Evolutionary conservation across 805 yeast genomes (phyloP), one percentile per base, ranked within the genome.

Genomic region (Tetrapisispora iriomotensis): DNA sequence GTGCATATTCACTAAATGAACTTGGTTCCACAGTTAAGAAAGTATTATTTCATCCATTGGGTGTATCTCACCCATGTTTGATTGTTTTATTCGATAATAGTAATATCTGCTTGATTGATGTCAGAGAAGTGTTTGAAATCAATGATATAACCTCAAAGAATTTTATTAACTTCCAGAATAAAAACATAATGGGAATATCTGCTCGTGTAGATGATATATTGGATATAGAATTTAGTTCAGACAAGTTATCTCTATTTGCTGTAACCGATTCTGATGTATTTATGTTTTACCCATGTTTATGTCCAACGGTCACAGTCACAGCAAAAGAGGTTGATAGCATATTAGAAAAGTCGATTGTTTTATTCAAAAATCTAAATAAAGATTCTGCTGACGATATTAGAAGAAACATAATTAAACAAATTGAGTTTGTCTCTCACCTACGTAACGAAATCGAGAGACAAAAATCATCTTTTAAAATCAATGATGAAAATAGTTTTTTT

Each of bases 201-300:
- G 41, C 42, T 19, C 41, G 43, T 15, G 41, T 56, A 4, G 44
- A 45, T 4, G 50, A 47, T 30, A 50, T 59, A 17, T 37, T 37
- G 8, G 44, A 50, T 19, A 44, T 60, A 9, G 31, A 45, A 7
- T 55, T 61, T 23, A 47, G 61, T 34, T 36, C 44, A 15, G 79
- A 79, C 10, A 66, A 68, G 3, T 49, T 80, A 37, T 69, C 82
- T 0, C 58, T 82, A 17, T 76, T 71, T 48, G 51, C 79, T 8
- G 48, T 76, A 38, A 81, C 75, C 38, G 77, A 80, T 14, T 53
- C 55, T 12, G 83, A 81, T 45, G 43, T 82, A 1, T 79, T 70
- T 49, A 63, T 71, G 1, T 59, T 82, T 3, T 75, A 71, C 45
- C 92, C 92, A n/a, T 79, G 78, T 53, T 49, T 73, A 17, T 85